Base-by-base conservation (phyloP, 164 flowering plant species). In the Litsea cubeba region DNA sequence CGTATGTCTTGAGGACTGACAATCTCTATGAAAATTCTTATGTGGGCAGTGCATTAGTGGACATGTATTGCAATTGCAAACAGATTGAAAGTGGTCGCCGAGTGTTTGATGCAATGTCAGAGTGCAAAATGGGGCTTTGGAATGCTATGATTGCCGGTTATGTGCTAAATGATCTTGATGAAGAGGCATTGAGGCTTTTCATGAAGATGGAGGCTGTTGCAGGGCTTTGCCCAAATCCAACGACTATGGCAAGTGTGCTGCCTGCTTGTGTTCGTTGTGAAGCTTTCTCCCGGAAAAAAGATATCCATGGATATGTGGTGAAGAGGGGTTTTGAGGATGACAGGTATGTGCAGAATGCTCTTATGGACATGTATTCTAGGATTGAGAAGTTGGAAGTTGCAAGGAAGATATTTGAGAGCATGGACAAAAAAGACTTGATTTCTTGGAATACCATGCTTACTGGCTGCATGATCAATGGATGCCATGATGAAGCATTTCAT, bases 361-460 rank as follows among this genome's bases (percentile, higher is more conserved):
- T 92, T 12, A 82, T 91, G 87, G 97, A 92, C 76, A 84, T 92
- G 92, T 91, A 92, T 74, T 78, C 88, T 69, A 87, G 92, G 81
- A 71, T 84, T 71, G 95, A 89, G 25, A 87, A 84, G 83, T 65
- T 86, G 50, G 84, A 84, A 18, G 75, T 76, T 67, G 83, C 98
- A 25, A 71, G 72, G 71, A 75, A 67, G 69, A 84, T 93, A 26
- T 93, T 93, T 79, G 79, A 82, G 25, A 71, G 69, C 40, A 89
- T 90, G 92, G 85, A 81, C 68, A 76, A 50, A 50, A 83, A 77
- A 80, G 97, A 92, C 80, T 66, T 82, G 28, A 92, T 92, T 22
- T 86, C 94, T 5, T 92, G 94, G 94, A 92, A 92, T 80, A 90
- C 97, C 50, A 87, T 89, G 88, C 88, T 92, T 70, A 91, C 91